Evolutionary conservation across 306 rosid genomes (phyloP), one percentile per base, ranked within the genome.

Genomic region (Hippophae tibetana): DNA sequence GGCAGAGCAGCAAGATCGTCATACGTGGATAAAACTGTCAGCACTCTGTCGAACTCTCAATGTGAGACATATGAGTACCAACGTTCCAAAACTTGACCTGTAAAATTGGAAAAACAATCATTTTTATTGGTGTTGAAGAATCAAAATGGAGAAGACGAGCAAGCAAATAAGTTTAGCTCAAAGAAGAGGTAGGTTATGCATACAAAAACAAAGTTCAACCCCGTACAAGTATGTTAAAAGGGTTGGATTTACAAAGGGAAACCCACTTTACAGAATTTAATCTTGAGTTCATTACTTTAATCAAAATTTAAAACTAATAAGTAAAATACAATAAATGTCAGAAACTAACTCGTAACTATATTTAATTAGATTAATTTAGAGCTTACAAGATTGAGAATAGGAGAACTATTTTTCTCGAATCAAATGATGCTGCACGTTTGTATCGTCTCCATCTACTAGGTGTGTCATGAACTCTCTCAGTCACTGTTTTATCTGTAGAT

Each of bases 51-150:
- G 68, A 59, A 84, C 83, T 76, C 82, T 84, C 75, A 90, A 53
- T 12, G 97, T 90, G 67, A 87, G 79, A 78, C 79, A 87, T 79
- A 87, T 90, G 84, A 90, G 74, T 47, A 87, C 76, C 78, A 90
- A 73, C 40, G 97, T 84, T 65, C 97, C 97, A 73, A 90, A 75
- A 79, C 86, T 87, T 72, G 97, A 90, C 82, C 97, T 90, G 87
- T 58, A 66, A 57, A 45, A 23, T 38, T 26, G 42, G 54, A 58
- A 54, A 31, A 4, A 2, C 38, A 31, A 31, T 31, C 38, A 31
- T 31, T 31, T 31, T 2, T 31, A 31, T 31, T 31, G 38, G 38
- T 31, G 38, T 2, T 2, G 38, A 31, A 31, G 38, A 31, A 31
- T 2, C 38, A 31, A 31, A 31, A 31, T 31, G 38, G 23, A 18